A percentile compares a stretch with the other conserved stretches of the same genome.
Evolutionary conservation across 2,329 filamentous ascomycete species (phyloP).

Genomic region (Cercospora berteroae): DNA sequence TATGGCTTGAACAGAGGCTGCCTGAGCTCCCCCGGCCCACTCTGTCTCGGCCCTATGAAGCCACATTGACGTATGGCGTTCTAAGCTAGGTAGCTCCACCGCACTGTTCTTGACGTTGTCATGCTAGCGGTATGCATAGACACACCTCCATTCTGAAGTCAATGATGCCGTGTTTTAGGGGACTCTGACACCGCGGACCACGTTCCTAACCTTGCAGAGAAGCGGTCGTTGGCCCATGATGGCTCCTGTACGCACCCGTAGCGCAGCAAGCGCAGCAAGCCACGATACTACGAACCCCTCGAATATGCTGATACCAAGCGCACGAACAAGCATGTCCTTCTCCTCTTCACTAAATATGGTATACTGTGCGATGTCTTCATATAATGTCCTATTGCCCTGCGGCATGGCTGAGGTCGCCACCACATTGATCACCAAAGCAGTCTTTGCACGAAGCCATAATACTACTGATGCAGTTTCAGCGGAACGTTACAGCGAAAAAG

Average conservation of each 20-base stretch:
- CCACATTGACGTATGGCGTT: slow-evolving; percentile 21
- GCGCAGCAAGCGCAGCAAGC: slow-evolving; percentile 14
- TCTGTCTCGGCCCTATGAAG: slow-evolving; percentile 6
- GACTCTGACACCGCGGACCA: not conserved
- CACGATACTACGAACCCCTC: slow-evolving; percentile 13
- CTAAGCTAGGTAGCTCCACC: slow-evolving; percentile 8
- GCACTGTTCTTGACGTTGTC: slow-evolving; percentile 12
- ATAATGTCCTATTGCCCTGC: slow-evolving; percentile 5
- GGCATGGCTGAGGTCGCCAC: slow-evolving; percentile 7
- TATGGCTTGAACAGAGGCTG: slow-evolving; percentile 20
- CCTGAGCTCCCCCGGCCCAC: slow-evolving; percentile 16
- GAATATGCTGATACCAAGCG: not conserved
- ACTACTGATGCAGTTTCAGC: not conserved
- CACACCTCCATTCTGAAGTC: slow-evolving; percentile 3
- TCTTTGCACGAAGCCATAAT: not conserved
- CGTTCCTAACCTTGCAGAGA: not conserved
- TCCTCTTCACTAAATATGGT: not conserved
- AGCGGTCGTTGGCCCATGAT: slow-evolving; percentile 11
- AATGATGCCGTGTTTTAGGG: not conserved
- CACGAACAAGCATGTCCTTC: not conserved
- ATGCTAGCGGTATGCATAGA: slow-evolving; percentile 11
- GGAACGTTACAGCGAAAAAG: not conserved
- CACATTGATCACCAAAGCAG: slow-evolving; percentile 3
- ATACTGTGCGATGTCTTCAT: slow-evolving; percentile 2
- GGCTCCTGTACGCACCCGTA: slow-evolving; percentile 1